phyloP scores from a whole-genome alignment of 768 basidiomycete species.

The Tulasnella sp. region DNA sequence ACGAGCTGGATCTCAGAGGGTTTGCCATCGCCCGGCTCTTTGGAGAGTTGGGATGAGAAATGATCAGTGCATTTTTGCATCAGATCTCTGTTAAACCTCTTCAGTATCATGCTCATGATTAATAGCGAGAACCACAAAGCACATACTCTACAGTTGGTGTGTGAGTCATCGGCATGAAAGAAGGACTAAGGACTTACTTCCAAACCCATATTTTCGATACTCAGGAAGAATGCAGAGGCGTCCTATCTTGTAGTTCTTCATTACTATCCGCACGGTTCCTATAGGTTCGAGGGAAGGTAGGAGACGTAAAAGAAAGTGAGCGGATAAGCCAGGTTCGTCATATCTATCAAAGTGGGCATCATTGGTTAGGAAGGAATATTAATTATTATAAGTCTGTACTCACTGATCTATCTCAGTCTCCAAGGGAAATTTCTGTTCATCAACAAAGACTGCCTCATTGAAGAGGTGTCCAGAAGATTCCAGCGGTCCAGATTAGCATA shows the following conservation, averaged over 20 bases:
- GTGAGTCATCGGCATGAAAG: too few relatives aligned
- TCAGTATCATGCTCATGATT: too few relatives aligned
- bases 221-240: slow-evolving; percentile 39
- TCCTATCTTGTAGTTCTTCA: slow-evolving; percentile 52
- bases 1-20: slow-evolving; percentile 33
- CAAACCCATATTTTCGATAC: slow-evolving; percentile 51
- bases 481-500: slow-evolving; percentile 26
- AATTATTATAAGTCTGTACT: slow-evolving; percentile 16
- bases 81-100: too few relatives aligned
- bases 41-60: background rate
- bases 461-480: background rate
- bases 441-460: slow-evolving; percentile 38
- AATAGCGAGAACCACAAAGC: too few relatives aligned
- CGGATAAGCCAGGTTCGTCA: slow-evolving; percentile 39
- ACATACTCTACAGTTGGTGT: too few relatives aligned
- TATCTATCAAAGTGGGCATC: slow-evolving; percentile 32
- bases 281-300: slow-evolving; percentile 46
- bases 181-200: too few relatives aligned
- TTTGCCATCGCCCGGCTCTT: too few relatives aligned
- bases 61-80: slow-evolving; percentile 27
- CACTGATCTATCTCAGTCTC: slow-evolving; percentile 68
- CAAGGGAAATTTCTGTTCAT: slow-evolving; percentile 57
- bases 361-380: background rate
- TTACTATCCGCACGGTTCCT: slow-evolving; percentile 53
- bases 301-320: slow-evolving; percentile 61